A percentile compares a stretch with the other conserved stretches of the same genome.
These are phyloP conservation scores for Hypoxylon crocopeplum DNA, from an alignment of 495 filamentous ascomycete species.

Conservation along the genomic window DNA sequence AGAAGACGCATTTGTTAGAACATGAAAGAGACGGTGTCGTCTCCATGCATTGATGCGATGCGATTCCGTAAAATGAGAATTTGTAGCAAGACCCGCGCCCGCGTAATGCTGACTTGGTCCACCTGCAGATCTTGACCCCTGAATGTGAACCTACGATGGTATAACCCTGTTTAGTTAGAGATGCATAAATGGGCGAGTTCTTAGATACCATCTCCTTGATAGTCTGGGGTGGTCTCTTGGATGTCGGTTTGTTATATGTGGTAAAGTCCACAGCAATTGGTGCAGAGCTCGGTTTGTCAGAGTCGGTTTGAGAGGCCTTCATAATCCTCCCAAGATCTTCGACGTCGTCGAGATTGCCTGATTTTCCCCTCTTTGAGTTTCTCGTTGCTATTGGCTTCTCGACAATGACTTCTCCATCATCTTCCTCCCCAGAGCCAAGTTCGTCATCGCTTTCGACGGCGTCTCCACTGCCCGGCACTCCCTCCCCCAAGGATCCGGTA, in stretches of 20 bases:
- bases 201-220: slow-evolving; percentile 93
- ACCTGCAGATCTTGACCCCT: slow-evolving; percentile 96
- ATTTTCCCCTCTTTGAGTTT: slow-evolving; percentile 43
- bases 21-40: slow-evolving; percentile 93
- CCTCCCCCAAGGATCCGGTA: slow-evolving; percentile 76
- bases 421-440: slow-evolving; percentile 59
- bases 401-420: slow-evolving; percentile 64
- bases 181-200: slow-evolving; percentile 81
- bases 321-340: slow-evolving; percentile 81
- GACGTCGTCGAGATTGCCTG: slow-evolving; percentile 70
- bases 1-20: slow-evolving; percentile 98
- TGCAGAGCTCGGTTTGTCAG: slow-evolving; percentile 42
- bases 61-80: slow-evolving; percentile 94
- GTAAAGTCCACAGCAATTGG: slow-evolving; percentile 90
- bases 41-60: slow-evolving; percentile 97
- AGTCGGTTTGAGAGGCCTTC: slow-evolving; percentile 51
- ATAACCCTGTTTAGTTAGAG: slow-evolving; percentile 96
- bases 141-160: slow-evolving; percentile 93
- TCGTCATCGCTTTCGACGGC: slow-evolving; percentile 84
- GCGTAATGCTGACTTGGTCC: slow-evolving; percentile 97
- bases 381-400: slow-evolving; percentile 45
- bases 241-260: slow-evolving; percentile 59
- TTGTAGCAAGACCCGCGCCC: slow-evolving; percentile 97
- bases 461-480: slow-evolving; percentile 80
- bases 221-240: slow-evolving; percentile 50